A percentile compares a stretch with the other conserved stretches of the same genome.
Conservation (phyloP, 768 basidiomycete species). For the Podaxis sp. region DNA sequence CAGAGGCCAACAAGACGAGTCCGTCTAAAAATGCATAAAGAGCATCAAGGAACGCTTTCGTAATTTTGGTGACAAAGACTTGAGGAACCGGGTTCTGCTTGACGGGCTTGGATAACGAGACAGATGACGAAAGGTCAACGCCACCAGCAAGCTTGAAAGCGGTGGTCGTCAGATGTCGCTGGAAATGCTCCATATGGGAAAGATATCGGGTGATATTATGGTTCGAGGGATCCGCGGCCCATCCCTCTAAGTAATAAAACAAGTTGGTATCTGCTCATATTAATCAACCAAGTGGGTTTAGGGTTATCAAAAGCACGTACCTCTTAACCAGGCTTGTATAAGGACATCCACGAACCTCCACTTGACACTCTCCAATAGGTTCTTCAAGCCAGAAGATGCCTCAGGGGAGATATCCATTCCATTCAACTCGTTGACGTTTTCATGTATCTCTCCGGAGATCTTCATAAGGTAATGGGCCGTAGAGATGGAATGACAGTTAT, state of each 20-base stretch:
- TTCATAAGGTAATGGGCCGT: slow-evolving; percentile 79
- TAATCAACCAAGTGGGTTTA: not conserved
- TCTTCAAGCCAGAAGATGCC: slow-evolving; percentile 62
- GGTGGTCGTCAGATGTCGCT: slow-evolving; percentile 70
- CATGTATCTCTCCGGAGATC: slow-evolving; percentile 82
- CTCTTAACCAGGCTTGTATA: slow-evolving; percentile 77
- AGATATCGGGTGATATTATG: slow-evolving; percentile 74
- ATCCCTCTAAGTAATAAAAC: slow-evolving; percentile 86
- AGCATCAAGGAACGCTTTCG: slow-evolving; percentile 82
- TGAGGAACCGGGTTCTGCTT: slow-evolving; percentile 64
- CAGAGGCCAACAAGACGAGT: slow-evolving; percentile 73
- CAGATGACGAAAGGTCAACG: slow-evolving; percentile 49
- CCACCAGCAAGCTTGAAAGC: slow-evolving; percentile 84
- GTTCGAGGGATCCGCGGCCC: slow-evolving; percentile 64
- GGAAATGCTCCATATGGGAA: slow-evolving; percentile 76
- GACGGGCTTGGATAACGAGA: slow-evolving; percentile 47
- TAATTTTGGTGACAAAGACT: slow-evolving; percentile 72
- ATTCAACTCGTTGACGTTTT: slow-evolving; percentile 79
- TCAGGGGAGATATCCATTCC: slow-evolving; percentile 83
- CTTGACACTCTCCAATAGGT: slow-evolving; percentile 74
- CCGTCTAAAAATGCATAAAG: slow-evolving; percentile 88
- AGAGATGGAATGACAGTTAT: slow-evolving; percentile 77
- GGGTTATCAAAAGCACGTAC: slow-evolving; percentile 38
- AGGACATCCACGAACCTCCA: slow-evolving; percentile 90
- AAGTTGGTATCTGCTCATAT: slow-evolving; percentile 66